A percentile compares a stretch with the other conserved stretches of the same genome.
These are phyloP conservation scores for Chamaenerion angustifolium DNA, from an alignment of 345 rosid species.

Conservation along the genomic window DNA sequence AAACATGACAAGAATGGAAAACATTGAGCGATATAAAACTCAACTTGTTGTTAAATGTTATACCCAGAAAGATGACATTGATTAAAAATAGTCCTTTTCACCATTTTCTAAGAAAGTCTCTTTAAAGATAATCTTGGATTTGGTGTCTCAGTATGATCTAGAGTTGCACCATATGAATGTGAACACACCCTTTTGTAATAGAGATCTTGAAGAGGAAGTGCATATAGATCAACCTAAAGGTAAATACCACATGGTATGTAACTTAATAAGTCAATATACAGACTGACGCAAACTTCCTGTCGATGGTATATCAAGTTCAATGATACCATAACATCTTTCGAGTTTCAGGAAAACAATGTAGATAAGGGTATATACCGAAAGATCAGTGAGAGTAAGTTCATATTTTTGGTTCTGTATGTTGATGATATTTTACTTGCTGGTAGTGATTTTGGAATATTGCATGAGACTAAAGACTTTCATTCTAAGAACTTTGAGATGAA, in stretches of 20 bases:
- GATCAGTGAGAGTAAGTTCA: conserved; percentile 4
- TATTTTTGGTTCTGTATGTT: too few relatives aligned
- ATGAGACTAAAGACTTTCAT: too few relatives aligned
- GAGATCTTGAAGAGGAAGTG: conserved; percentile 1
- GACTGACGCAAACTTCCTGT: background rate
- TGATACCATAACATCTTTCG: background rate
- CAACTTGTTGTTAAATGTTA: too few relatives aligned
- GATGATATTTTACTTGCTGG: too few relatives aligned
- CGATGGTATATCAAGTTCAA: background rate
- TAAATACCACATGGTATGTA: background rate
- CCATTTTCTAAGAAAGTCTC: too few relatives aligned
- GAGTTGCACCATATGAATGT: conserved; percentile 2
- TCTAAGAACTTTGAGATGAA: conserved; percentile 2
- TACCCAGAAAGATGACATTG: too few relatives aligned
- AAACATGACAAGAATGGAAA: too few relatives aligned
- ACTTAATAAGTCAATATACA: background rate
- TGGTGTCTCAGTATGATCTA: conserved; percentile 1
- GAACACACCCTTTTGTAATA: background rate
- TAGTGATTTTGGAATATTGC: too few relatives aligned
- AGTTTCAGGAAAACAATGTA: background rate
- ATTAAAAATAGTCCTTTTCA: too few relatives aligned
- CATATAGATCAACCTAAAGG: background rate
- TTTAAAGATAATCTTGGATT: too few relatives aligned
- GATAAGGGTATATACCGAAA: background rate
- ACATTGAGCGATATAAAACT: too few relatives aligned